These are phyloP conservation scores for Pleomassaria siparia DNA, from an alignment of 2,329 filamentous ascomycete species.

Conservation along the genomic window DNA sequence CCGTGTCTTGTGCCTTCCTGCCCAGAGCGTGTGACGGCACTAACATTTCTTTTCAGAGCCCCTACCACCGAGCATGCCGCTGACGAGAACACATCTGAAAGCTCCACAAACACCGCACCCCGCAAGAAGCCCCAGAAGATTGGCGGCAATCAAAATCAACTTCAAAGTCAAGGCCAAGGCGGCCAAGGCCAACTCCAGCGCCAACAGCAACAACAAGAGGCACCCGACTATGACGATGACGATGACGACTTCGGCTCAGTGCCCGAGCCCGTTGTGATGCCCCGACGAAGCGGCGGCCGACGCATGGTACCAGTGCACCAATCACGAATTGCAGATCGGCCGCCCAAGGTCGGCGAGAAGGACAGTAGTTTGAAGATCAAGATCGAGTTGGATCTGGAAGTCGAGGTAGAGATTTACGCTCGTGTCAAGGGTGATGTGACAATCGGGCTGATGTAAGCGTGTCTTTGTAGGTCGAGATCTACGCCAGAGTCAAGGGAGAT, in stretches of 20 bases:
- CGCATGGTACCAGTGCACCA: constrained; percentile 36
- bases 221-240: constrained; percentile 6
- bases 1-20: neutral
- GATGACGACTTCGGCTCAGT: constrained; percentile 30
- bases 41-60: constrained; percentile 10
- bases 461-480: constrained; percentile 45
- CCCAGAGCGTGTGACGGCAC: neutral
- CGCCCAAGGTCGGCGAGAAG: constrained; percentile 35
- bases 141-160: too few species aligned
- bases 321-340: constrained; percentile 44
- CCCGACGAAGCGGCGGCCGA: constrained; percentile 12
- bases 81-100: constrained; percentile 9
- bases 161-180: constrained; percentile 2
- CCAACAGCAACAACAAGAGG: constrained; percentile 5
- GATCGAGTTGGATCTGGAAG: constrained; percentile 45
- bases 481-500: constrained; percentile 39
- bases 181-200: constrained; percentile 7
- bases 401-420: constrained; percentile 36
- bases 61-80: constrained; percentile 10
- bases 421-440: constrained; percentile 37
- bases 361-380: constrained; percentile 47
- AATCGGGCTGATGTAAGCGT: constrained; percentile 31
- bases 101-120: constrained; percentile 2
- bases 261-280: constrained; percentile 42
- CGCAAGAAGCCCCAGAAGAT: constrained; percentile 20